phyloP scores from a whole-genome alignment of 2,329 filamentous ascomycete species.

The Diaporthe vaccinii region DNA sequence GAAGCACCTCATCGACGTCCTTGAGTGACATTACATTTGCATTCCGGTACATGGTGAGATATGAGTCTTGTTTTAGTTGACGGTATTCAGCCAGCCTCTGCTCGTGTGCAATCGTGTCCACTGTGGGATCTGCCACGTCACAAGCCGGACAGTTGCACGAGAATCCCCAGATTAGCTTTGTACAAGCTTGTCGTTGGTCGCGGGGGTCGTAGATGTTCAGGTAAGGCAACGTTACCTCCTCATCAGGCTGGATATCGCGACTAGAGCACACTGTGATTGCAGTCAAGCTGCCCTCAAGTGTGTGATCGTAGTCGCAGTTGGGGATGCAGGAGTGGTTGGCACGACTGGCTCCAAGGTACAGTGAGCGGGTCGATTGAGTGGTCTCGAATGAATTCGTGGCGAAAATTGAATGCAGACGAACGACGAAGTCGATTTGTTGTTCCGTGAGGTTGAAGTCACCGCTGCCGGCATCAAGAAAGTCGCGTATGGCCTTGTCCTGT shows the following conservation, averaged over 20 bases:
- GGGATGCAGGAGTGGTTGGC: background rate
- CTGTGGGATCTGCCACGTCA: background rate
- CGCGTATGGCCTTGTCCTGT: background rate
- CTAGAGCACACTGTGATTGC: background rate
- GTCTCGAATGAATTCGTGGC: background rate
- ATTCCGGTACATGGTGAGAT: no score
- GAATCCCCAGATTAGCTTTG: background rate
- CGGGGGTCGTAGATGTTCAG: background rate
- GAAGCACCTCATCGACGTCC: background rate
- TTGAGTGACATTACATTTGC: no score
- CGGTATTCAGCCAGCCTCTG: background rate
- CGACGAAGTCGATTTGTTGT: background rate
- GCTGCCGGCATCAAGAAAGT: background rate
- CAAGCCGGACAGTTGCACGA: background rate
- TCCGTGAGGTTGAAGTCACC: background rate
- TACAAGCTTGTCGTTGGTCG: background rate
- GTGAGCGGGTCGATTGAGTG: no score
- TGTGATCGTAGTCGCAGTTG: background rate
- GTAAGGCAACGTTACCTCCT: background rate
- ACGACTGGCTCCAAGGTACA: background rate
- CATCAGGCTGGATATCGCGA: background rate
- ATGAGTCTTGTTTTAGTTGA: background rate
- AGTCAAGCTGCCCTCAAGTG: accelerated
- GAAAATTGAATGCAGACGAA: background rate
- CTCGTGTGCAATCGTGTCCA: background rate